Percentiles rank a stretch among this genome's conserved stretches.
Evolutionary conservation across 306 rosid species (phyloP).

Genomic region (Comarum palustre): DNA sequence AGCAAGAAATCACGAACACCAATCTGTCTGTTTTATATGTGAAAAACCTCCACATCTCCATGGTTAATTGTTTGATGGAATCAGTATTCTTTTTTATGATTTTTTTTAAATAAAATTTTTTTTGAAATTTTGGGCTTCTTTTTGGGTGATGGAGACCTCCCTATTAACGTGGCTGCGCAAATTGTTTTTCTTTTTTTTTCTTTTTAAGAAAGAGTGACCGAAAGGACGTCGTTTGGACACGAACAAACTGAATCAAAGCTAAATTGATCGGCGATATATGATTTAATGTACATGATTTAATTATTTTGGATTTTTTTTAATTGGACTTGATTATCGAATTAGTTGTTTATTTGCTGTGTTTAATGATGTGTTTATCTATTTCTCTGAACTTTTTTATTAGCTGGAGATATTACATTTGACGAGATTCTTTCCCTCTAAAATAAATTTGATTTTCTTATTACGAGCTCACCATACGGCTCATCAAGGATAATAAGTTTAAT

Average conservation of each 20-base stretch:
- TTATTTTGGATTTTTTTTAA: neutral
- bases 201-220: too few species aligned
- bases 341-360: neutral
- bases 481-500: neutral
- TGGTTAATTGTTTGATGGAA: neutral
- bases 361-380: neutral
- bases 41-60: neutral
- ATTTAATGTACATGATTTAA: neutral
- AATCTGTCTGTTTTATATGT: neutral
- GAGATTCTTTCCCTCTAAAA: neutral
- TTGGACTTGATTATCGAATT: neutral
- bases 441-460: too few species aligned
- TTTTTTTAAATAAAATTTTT: neutral
- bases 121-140: neutral
- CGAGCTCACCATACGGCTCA: too few species aligned
- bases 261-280: neutral
- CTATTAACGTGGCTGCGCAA: slow-evolving; percentile 28
- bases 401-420: neutral
- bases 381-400: neutral
- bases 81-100: neutral
- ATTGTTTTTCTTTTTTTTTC: neutral
- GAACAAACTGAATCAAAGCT: neutral
- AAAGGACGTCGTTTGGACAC: slow-evolving; percentile 5
- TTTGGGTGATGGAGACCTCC: slow-evolving; percentile 37
- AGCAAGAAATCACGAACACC: neutral